Evolutionary conservation across 805 yeast species (phyloP).

Genomic region (Candida incommunis): DNA sequence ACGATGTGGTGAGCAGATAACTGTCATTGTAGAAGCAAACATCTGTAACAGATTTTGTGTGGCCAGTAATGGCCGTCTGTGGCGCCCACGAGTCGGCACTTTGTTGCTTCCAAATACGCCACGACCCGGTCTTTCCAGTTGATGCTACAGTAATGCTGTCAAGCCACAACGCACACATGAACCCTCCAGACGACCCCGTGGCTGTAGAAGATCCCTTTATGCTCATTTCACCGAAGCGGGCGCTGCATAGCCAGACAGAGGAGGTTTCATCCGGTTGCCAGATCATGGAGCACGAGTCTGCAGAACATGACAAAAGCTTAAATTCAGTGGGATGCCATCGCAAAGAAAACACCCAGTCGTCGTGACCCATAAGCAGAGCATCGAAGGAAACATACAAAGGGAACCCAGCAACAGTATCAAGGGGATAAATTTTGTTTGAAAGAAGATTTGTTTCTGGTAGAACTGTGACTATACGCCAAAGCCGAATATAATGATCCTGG

Average conservation of each 20-base stretch:
- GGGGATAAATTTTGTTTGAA: constrained; percentile 60
- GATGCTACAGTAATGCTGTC: constrained; percentile 39
- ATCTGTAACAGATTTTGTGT: constrained; percentile 62
- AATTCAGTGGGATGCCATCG: constrained; percentile 61
- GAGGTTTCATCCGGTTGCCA: constrained; percentile 84
- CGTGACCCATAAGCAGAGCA: constrained; percentile 94
- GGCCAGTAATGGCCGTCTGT: constrained; percentile 55
- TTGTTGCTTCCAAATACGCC: constrained; percentile 56
- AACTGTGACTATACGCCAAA: constrained; percentile 53
- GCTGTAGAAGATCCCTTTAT: constrained; percentile 97
- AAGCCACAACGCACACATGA: constrained; percentile 64
- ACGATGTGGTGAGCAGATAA: constrained; percentile 60
- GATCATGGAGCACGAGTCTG: constrained; percentile 84
- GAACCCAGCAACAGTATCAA: constrained; percentile 25
- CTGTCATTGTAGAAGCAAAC: constrained; percentile 47
- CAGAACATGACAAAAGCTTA: constrained; percentile 67
- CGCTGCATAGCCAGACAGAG: constrained; percentile 78
- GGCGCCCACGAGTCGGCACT: constrained; percentile 22
- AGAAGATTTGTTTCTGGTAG: constrained; percentile 15
- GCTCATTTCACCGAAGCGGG: constrained; percentile 80
- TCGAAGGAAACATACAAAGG: constrained; percentile 57
- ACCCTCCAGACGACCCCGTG: constrained; percentile 81
- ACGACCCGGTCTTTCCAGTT: constrained; percentile 85
- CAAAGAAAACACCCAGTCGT: constrained; percentile 87
- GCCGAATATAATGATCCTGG: constrained; percentile 80